Evolutionary conservation across 192 early-diverging fungal species (phyloP).

Genomic region (Umbelopsis ramanniana): DNA sequence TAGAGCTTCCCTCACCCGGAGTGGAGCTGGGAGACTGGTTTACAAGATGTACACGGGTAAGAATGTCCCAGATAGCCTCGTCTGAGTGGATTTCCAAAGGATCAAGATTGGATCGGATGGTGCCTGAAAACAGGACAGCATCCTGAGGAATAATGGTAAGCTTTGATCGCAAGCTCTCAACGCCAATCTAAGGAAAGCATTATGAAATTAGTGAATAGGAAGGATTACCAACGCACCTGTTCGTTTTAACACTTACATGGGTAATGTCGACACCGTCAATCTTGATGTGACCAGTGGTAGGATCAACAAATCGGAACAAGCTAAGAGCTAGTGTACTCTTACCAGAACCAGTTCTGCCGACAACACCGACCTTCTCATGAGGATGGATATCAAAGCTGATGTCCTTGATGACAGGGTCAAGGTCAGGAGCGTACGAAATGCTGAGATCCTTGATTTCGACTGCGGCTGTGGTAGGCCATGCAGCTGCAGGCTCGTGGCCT

Average conservation of each 20-base stretch:
- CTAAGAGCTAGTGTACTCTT: constrained; percentile 72
- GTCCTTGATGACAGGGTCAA: constrained; percentile 29
- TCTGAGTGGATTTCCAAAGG: constrained; percentile 67
- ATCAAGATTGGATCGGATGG: constrained; percentile 72
- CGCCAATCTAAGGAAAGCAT: constrained; percentile 50
- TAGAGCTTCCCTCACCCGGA: constrained; percentile 5
- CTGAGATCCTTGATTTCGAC: constrained; percentile 65
- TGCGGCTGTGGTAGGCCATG: constrained; percentile 64
- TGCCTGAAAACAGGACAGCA: constrained; percentile 66
- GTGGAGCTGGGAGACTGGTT: constrained; percentile 6
- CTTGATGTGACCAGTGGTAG: constrained; percentile 61
- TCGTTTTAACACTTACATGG: constrained; percentile 38
- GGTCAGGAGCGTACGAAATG: constrained; percentile 69
- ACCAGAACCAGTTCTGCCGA: constrained; percentile 78
- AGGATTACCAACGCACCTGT: too few relatives aligned
- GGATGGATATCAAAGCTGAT: constrained; percentile 59
- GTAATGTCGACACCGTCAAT: constrained; percentile 79
- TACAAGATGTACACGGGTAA: constrained; percentile 26
- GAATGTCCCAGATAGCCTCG: constrained; percentile 64
- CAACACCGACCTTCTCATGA: constrained; percentile 86
- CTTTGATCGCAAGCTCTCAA: constrained; percentile 75
- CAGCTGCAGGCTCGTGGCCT: constrained; percentile 49
- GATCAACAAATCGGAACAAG: constrained; percentile 76
- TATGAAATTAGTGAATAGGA: too few relatives aligned
- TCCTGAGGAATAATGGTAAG: constrained; percentile 93